Percentiles rank a stretch among this genome's conserved stretches.
Conservation (phyloP, 1,284 basidiomycete species). For the Xanthoconium separans region DNA sequence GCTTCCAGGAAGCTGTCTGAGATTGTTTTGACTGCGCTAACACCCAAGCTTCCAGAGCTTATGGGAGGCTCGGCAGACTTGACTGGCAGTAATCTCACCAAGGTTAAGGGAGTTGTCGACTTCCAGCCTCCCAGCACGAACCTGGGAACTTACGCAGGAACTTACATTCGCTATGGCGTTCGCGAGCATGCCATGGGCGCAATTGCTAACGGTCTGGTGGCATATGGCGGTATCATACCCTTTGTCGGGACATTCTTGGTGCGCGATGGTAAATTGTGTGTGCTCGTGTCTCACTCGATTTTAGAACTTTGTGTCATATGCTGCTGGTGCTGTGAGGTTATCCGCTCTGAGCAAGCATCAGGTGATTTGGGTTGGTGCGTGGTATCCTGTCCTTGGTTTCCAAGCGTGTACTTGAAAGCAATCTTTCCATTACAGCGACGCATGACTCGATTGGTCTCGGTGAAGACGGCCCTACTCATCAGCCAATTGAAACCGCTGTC, state of each 20-base stretch:
- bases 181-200: slow-evolving; percentile 98
- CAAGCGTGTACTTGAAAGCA: neutral
- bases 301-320: slow-evolving; percentile 93
- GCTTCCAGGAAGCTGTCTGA: slow-evolving; percentile 94
- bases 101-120: slow-evolving; percentile 80
- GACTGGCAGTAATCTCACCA: slow-evolving; percentile 90
- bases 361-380: slow-evolving; percentile 88
- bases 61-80: slow-evolving; percentile 91
- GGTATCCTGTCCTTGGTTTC: neutral
- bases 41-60: slow-evolving; percentile 78
- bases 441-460: slow-evolving; percentile 92
- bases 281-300: slow-evolving; percentile 9
- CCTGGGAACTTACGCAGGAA: slow-evolving; percentile 83
- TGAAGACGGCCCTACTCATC: slow-evolving; percentile 96
- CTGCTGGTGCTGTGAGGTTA: slow-evolving; percentile 87
- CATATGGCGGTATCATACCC: slow-evolving; percentile 84
- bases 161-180: slow-evolving; percentile 95
- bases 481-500: slow-evolving; percentile 87
- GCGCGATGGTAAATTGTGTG: slow-evolving; percentile 16
- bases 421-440: slow-evolving; percentile 50
- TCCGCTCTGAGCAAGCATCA: slow-evolving; percentile 88
- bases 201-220: slow-evolving; percentile 86
- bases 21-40: slow-evolving; percentile 79
- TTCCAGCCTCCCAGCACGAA: slow-evolving; percentile 90
- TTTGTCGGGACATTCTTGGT: slow-evolving; percentile 89